These are phyloP conservation scores for Daedaleopsis sinensis DNA, from an alignment of 768 basidiomycete species.

Conservation along the genomic window DNA sequence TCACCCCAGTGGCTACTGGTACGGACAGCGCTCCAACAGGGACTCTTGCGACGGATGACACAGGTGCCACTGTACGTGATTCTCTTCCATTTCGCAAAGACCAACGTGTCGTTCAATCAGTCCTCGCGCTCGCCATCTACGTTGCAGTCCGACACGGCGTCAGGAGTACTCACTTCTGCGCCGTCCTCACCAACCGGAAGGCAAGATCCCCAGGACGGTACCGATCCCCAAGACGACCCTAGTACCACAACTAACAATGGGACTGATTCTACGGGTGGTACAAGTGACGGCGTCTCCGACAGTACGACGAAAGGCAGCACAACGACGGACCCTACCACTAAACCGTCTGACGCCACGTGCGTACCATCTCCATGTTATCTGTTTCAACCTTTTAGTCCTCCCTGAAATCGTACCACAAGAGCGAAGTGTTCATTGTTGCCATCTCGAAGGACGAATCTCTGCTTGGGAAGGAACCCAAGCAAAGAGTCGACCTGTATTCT, in stretches of 20 bases:
- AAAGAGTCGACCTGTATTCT: too few species aligned
- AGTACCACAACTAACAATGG: neutral
- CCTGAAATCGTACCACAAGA: too few species aligned
- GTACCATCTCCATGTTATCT: too few species aligned
- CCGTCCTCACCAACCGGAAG: slow-evolving; percentile 1
- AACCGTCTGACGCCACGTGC: too few species aligned
- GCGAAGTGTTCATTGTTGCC: too few species aligned
- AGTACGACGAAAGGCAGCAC: too few species aligned
- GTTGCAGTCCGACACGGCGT: neutral
- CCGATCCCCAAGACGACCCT: neutral
- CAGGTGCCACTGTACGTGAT: neutral
- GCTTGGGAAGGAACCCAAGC: too few species aligned
- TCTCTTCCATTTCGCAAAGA: neutral
- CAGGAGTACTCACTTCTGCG: neutral
- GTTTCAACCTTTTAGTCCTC: too few species aligned
- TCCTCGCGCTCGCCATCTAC: neutral
- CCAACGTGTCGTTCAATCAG: neutral
- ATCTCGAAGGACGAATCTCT: too few species aligned
- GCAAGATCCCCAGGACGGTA: neutral
- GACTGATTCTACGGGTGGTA: too few species aligned
- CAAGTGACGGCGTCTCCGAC: too few species aligned
- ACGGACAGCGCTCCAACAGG: neutral
- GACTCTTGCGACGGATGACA: neutral
- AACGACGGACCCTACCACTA: too few species aligned
- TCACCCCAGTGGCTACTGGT: slow-evolving; percentile 4